Percentiles rank a stretch among this genome's conserved stretches.
Evolutionary conservation across 768 basidiomycete genomes (phyloP).

Genomic region (Tubosaeta sp.): DNA sequence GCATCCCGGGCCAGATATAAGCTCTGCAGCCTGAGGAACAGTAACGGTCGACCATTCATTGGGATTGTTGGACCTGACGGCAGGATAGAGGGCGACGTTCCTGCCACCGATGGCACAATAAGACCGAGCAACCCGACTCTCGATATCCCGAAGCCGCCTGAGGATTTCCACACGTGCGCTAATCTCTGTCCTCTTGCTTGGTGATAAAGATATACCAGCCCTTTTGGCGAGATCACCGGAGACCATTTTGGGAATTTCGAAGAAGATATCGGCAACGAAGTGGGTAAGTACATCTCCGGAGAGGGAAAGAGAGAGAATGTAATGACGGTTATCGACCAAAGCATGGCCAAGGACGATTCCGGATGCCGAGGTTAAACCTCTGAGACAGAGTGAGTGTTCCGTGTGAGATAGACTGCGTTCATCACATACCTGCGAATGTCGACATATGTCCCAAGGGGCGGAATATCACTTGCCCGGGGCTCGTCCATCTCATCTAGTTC

Average conservation of each 20-base stretch:
- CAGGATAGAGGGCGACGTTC: conserved; percentile 37
- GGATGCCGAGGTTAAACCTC: conserved; percentile 17
- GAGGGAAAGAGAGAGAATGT: conserved; percentile 28
- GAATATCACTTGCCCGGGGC: conserved; percentile 14
- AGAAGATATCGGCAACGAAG: conserved; percentile 51
- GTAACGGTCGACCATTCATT: conserved; percentile 55
- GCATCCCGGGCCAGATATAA: conserved; percentile 33
- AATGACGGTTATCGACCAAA: conserved; percentile 28
- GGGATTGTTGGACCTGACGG: conserved; percentile 42
- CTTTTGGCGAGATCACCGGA: conserved; percentile 41
- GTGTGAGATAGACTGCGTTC: neutral
- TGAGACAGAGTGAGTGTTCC: conserved; percentile 12
- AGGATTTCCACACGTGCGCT: conserved; percentile 64
- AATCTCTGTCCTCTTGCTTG: conserved; percentile 35
- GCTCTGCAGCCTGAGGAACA: conserved; percentile 46
- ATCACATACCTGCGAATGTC: conserved; percentile 46
- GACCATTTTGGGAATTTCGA: conserved; percentile 55
- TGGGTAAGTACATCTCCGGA: conserved; percentile 52
- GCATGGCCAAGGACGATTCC: conserved; percentile 30
- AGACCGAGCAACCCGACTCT: conserved; percentile 43
- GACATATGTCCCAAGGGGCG: conserved; percentile 45
- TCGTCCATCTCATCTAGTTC: conserved; percentile 14
- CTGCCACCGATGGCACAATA: conserved; percentile 32
- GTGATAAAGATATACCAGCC: conserved; percentile 38
- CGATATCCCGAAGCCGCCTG: conserved; percentile 51